Percentiles rank a stretch among this genome's conserved stretches.
These are phyloP conservation scores for Boletellus ananas DNA, from an alignment of 768 basidiomycete species.

Conservation along the genomic window DNA sequence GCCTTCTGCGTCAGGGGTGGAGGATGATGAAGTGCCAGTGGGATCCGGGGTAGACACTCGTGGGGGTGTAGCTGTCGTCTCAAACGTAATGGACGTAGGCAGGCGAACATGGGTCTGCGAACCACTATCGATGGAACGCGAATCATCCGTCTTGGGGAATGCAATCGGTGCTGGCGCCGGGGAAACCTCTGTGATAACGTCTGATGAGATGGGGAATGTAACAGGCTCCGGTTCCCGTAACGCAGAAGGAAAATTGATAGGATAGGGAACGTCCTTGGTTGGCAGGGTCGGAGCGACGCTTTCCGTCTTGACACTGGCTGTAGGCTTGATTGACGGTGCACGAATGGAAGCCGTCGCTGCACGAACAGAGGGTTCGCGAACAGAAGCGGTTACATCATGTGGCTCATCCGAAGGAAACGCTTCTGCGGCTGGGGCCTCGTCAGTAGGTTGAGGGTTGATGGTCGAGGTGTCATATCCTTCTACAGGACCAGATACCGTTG, in stretches of 20 bases:
- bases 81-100: slow-evolving; percentile 57
- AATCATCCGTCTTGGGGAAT: slow-evolving; percentile 41
- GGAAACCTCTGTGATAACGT: slow-evolving; percentile 27
- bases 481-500: slow-evolving; percentile 21
- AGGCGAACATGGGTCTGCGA: slow-evolving; percentile 26
- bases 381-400: slow-evolving; percentile 10
- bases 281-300: slow-evolving; percentile 28
- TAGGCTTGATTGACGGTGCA: slow-evolving; percentile 21
- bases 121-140: slow-evolving; percentile 27
- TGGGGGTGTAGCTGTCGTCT: slow-evolving; percentile 50
- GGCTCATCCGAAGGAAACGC: slow-evolving; percentile 14
- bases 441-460: slow-evolving; percentile 13
- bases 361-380: slow-evolving; percentile 15
- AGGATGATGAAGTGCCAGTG: slow-evolving; percentile 52
- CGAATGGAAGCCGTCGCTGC: slow-evolving; percentile 16
- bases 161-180: slow-evolving; percentile 32
- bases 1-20: slow-evolving; percentile 65
- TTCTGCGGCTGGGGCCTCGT: slow-evolving; percentile 20
- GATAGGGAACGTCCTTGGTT: slow-evolving; percentile 22
- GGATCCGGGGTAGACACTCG: slow-evolving; percentile 73
- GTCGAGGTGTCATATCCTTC: slow-evolving; percentile 27
- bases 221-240: slow-evolving; percentile 8
- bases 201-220: slow-evolving; percentile 9
- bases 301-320: slow-evolving; percentile 19
- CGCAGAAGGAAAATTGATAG: slow-evolving; percentile 35